phyloP scores from a whole-genome alignment of 441 rosid genomes.

The Populus hybrid region DNA sequence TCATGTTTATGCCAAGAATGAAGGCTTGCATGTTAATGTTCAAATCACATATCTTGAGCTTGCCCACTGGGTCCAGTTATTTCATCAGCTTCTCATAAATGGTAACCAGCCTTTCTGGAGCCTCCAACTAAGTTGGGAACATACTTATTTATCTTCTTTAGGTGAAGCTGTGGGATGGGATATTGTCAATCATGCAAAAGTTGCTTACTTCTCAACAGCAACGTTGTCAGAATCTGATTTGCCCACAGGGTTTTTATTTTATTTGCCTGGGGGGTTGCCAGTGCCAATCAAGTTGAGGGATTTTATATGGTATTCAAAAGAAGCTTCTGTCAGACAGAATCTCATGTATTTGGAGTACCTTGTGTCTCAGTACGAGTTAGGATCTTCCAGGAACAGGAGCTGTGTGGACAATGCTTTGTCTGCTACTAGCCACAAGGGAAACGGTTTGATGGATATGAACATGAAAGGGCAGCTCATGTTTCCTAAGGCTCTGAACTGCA shows the following conservation, averaged over 20 bases:
- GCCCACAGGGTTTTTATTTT: constrained; percentile 36
- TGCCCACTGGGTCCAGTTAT: constrained; percentile 81
- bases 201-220: constrained; percentile 41
- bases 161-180: constrained; percentile 67
- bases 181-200: constrained; percentile 54
- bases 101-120: constrained; percentile 89
- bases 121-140: constrained; percentile 87
- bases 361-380: no score
- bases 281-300: constrained; percentile 62
- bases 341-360: constrained; percentile 70
- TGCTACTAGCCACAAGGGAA: no score
- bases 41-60: constrained; percentile 84
- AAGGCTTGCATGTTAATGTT: constrained; percentile 48
- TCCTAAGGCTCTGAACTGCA: no score
- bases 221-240: constrained; percentile 31
- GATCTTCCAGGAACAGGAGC: no score
- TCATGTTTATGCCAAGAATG: constrained; percentile 64
- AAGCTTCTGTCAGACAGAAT: constrained; percentile 70
- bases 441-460: no score
- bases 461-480: no score
- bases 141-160: constrained; percentile 76
- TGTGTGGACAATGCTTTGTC: no score
- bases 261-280: constrained; percentile 92
- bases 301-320: constrained; percentile 61
- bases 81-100: constrained; percentile 70